phyloP scores from a whole-genome alignment of 2,329 filamentous ascomycete species.

The Fusarium redolens region DNA sequence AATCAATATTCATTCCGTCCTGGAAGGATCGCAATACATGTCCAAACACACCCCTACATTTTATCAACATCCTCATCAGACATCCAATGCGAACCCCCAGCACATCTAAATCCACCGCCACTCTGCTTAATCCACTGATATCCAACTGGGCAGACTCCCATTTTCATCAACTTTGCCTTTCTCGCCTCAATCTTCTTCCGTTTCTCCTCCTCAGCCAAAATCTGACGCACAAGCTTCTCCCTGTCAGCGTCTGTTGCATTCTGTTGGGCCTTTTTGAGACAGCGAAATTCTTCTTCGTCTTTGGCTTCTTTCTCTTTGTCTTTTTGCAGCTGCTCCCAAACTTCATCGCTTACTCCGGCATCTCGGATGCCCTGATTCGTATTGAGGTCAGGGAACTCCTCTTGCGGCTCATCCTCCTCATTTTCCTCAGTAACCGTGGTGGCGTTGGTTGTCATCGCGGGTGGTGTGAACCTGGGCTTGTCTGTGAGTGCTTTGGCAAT shows the following conservation, averaged over 20 bases:
- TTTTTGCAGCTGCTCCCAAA: slow-evolving; percentile 70
- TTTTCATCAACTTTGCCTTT: slow-evolving; percentile 60
- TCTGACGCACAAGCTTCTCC: slow-evolving; percentile 51
- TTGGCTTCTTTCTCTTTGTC: slow-evolving; percentile 57
- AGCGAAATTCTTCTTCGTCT: slow-evolving; percentile 52
- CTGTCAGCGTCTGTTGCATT: slow-evolving; percentile 46
- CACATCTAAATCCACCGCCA: slow-evolving; percentile 68
- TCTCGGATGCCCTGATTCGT: slow-evolving; percentile 57
- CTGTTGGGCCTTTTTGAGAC: slow-evolving; percentile 48
- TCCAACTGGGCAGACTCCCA: slow-evolving; percentile 68
- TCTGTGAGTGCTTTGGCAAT: rapidly evolving
- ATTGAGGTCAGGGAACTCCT: not conserved
- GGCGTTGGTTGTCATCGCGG: not conserved
- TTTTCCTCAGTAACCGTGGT: not conserved
- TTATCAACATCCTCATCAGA: slow-evolving; percentile 23
- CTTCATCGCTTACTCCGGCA: slow-evolving; percentile 66
- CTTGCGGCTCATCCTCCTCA: not conserved
- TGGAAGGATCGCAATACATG: too few relatives aligned
- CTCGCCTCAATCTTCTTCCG: slow-evolving; percentile 53
- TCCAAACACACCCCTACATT: not conserved
- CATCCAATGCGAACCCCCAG: slow-evolving; percentile 67
- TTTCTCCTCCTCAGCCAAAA: slow-evolving; percentile 50
- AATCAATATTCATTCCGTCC: too few relatives aligned
- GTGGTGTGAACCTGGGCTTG: not conserved
- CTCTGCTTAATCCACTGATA: slow-evolving; percentile 71